Base-by-base conservation (phyloP, 1,284 basidiomycete genomes). In the Malassezia vespertilionis region DNA sequence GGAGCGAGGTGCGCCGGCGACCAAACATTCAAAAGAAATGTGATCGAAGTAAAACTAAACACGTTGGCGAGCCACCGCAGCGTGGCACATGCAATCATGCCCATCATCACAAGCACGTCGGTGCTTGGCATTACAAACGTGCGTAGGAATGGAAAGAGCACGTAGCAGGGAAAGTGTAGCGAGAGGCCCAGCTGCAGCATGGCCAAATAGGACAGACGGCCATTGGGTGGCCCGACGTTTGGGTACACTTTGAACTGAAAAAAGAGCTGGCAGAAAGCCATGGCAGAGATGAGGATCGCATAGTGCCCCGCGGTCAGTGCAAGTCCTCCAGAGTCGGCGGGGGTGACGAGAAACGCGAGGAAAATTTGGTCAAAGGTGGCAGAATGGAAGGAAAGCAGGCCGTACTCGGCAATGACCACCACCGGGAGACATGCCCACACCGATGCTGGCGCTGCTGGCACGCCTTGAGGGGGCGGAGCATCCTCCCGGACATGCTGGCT, bases 201-300 rank as follows among this genome's bases (percentile, higher is more conserved):
- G 11, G 64, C 56, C 22, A 71, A 49, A 40, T 71, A 68, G 27
- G 63, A 60, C 2, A 67, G 45, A 30, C 51, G 53, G 22, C 69
- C 69, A 14, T 62, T 56, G 5, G 51, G 53, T 28, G 54, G 46
- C 30, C 50, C 59, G 14, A 78, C 81, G 66, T 71, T 84, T 79
- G 86, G 85, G 75, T 88, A 89, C 26, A 65, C 53, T 22, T 56
- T 48, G 49, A 66, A 66, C 31, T 66, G 63, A 42, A 64, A 66
- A 8, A 58, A 43, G 5, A 66, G 30, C 48, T 66, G 61, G 38
- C 57, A 63, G 23, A 65, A 56, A 15, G 58, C 61, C 67, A 64
- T 63, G 3, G 63, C 61, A n/a, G 66, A 57, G 41, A 71, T 71
- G 20, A 71, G 44, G 33, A 66, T 57, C 5, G 69, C 69, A 43